Base-by-base conservation (phyloP, 441 rosid species). In the Gossypium armourianum region DNA sequence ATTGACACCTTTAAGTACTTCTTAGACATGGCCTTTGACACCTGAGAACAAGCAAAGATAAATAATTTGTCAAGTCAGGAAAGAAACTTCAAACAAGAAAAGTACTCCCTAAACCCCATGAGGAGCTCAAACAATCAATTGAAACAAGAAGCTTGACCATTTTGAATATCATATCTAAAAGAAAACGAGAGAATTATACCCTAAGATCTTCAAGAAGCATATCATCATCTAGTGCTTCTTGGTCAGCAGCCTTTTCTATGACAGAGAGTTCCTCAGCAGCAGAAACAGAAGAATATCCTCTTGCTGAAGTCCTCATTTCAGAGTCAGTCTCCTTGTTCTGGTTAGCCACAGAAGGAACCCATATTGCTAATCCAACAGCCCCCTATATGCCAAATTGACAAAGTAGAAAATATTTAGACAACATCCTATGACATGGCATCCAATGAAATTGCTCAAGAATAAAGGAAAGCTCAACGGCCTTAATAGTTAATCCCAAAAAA, bases 311-410 rank as follows among this genome's bases (percentile, higher is more conserved):
- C 73, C 86, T 86, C 19, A 73, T 47, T 56, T 87, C 93, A 70
- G 93, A 81, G 66, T 90, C 65, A 61, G 65, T 29, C 47, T 61
- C 47, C 47, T 61, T 61, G 65, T 61, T 32, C 65, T 61, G 47
- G 49, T 61, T 91, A 78, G 89, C 72, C 75, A 93, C 95, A 50
- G 98, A 93, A 53, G 98, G 97, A 71, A 93, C 98, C 97, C 98
- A 93, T 82, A 93, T 93, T 28, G 97, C 97, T 76, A 93, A 84
- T 72, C 98, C 98, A 77, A 93, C 97, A 62, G 98, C 97, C 69
- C 98, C 98, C 96, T 93, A 78, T 32, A 69, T 13, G 63, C 74
- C 70, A 66, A 57, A 72, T 45, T 12, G 28, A 70, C 57, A 75
- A 74, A 62, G 43, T 17, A 15, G 16, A 3, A 20, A 20, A 32